Evolutionary conservation across 768 basidiomycete species (phyloP).

Genomic region (Tulasnella sp.): DNA sequence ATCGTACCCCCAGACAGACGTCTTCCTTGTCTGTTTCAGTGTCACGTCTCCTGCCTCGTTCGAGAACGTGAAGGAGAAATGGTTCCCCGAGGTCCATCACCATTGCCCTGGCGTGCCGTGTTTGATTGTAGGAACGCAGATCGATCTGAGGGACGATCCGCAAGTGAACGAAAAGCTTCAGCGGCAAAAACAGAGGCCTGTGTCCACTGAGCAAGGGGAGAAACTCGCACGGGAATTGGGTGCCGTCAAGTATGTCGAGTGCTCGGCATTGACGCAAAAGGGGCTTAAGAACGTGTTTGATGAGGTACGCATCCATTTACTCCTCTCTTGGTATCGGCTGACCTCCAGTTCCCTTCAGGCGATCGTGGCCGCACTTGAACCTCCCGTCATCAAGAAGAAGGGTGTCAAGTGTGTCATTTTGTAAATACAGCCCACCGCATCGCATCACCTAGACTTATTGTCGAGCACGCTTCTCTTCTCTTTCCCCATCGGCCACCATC

Average conservation of each 20-base stretch:
- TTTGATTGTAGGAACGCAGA: constrained; percentile 97
- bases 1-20: constrained; percentile 99
- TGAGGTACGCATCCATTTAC: constrained; percentile 53
- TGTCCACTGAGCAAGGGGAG: constrained; percentile 79
- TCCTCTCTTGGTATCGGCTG: background rate
- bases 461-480: background rate
- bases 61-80: constrained; percentile 99
- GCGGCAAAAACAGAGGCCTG: constrained; percentile 92
- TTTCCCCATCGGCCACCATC: background rate
- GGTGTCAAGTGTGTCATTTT: constrained; percentile 71
- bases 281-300: constrained; percentile 99
- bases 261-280: constrained; percentile 97
- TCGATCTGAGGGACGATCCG: constrained; percentile 89
- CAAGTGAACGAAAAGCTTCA: constrained; percentile 90
- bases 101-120: constrained; percentile 99
- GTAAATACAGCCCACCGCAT: constrained; percentile 32
- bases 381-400: constrained; percentile 79
- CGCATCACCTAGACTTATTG: constrained; percentile 1
- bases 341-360: constrained; percentile 41
- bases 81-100: constrained; percentile 99
- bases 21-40: constrained; percentile 98
- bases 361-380: constrained; percentile 96
- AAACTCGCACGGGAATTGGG: constrained; percentile 93
- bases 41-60: constrained; percentile 97
- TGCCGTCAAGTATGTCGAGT: constrained; percentile 98